Evolutionary conservation across 352 stramenopile species (phyloP).

Genomic region (Phytophthora vignae): DNA sequence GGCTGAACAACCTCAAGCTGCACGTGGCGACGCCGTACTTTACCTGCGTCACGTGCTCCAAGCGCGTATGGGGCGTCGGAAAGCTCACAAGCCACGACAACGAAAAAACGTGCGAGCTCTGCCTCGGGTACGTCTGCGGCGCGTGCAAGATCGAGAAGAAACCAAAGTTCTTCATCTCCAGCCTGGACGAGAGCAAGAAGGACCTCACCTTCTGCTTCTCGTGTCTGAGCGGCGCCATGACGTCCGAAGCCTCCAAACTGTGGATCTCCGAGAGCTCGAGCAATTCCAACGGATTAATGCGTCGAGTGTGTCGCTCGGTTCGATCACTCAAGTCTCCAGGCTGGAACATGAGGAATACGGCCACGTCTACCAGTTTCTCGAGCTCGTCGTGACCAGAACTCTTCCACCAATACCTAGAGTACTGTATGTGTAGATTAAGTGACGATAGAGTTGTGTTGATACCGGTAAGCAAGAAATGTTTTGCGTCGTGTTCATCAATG

Average conservation of each 20-base stretch:
- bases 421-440: neutral
- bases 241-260: slow-evolving; percentile 6
- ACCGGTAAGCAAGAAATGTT: neutral
- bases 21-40: slow-evolving; percentile 14
- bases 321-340: slow-evolving; percentile 13
- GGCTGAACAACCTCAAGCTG: slow-evolving; percentile 18
- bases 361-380: slow-evolving; percentile 10
- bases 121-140: slow-evolving; percentile 14
- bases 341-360: slow-evolving; percentile 9
- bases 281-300: slow-evolving; percentile 4
- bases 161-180: slow-evolving; percentile 19
- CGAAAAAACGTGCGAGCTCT: slow-evolving; percentile 15
- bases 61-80: slow-evolving; percentile 10
- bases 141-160: slow-evolving; percentile 25
- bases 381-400: neutral
- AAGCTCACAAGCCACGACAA: slow-evolving; percentile 14
- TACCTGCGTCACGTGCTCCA: slow-evolving; percentile 24
- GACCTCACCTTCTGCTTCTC: slow-evolving; percentile 16
- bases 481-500: neutral
- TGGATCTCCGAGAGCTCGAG: slow-evolving; percentile 6
- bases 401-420: neutral
- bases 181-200: slow-evolving; percentile 12
- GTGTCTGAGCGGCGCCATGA: slow-evolving; percentile 16
- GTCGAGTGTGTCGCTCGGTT: slow-evolving; percentile 23
- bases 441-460: neutral